phyloP scores from a whole-genome alignment of 2,329 filamentous ascomycete genomes.

The Sclerotinia borealis region DNA sequence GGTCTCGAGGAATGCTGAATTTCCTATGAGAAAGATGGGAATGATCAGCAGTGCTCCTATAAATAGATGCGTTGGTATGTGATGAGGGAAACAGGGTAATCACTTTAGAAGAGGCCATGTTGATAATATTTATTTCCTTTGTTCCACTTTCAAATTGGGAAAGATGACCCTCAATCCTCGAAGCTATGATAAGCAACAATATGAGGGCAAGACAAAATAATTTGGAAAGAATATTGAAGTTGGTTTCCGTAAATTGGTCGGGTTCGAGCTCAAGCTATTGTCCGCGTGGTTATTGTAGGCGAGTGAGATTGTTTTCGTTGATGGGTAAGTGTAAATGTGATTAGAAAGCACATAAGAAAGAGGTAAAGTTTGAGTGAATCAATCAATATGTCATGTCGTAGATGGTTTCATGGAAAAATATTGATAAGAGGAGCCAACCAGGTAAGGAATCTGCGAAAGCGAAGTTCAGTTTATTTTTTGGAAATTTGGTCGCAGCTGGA shows the following conservation, averaged over 20 bases:
- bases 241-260: conserved; percentile 16
- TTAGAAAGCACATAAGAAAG: too few species aligned
- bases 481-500: conserved; percentile 13
- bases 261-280: conserved; percentile 19
- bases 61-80: conserved; percentile 28
- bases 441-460: conserved; percentile 6
- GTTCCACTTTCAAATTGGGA: conserved; percentile 10
- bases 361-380: not conserved
- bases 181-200: conserved; percentile 33
- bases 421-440: not conserved
- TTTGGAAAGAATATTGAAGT: conserved; percentile 19
- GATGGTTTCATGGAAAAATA: conserved; percentile 8
- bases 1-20: conserved; percentile 61
- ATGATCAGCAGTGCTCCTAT: conserved; percentile 30
- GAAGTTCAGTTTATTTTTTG: not conserved
- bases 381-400: not conserved
- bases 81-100: conserved; percentile 26
- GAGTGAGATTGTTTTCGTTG: not conserved
- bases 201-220: conserved; percentile 29
- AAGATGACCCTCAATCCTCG: conserved; percentile 32
- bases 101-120: conserved; percentile 60
- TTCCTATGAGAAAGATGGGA: conserved; percentile 42
- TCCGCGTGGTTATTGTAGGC: conserved; percentile 25
- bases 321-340: not conserved
- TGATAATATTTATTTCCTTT: conserved; percentile 34